phyloP scores from a whole-genome alignment of 805 yeast genomes.

The Lipomyces sp. region DNA sequence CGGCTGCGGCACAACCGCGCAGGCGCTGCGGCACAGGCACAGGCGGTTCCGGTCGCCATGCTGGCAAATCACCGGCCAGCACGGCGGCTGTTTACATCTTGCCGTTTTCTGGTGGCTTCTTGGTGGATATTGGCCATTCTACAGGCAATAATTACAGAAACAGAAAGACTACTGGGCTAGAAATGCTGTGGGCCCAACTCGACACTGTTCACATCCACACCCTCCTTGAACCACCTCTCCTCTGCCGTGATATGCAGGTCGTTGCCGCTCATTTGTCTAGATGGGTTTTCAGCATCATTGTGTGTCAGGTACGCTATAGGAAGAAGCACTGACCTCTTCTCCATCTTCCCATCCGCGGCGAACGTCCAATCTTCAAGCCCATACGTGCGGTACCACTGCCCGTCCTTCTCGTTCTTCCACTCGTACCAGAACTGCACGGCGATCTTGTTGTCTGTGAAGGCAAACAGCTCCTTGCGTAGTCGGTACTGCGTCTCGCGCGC shows the following conservation, averaged over 20 bases:
- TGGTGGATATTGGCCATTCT: no score
- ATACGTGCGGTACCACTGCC: slow-evolving; percentile 25
- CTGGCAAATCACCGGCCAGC: neutral
- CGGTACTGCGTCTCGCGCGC: slow-evolving; percentile 16
- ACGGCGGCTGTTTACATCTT: no score
- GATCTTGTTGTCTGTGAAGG: slow-evolving; percentile 19
- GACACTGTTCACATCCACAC: slow-evolving; percentile 18
- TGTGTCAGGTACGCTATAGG: no score
- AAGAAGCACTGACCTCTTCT: slow-evolving; percentile 14
- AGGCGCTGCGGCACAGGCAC: no score
- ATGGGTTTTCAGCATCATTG: neutral
- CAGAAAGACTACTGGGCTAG: no score
- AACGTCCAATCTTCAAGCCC: slow-evolving; percentile 29
- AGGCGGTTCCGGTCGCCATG: neutral
- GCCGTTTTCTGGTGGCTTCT: no score
- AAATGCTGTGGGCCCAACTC: slow-evolving; percentile 11
- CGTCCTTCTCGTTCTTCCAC: slow-evolving; percentile 10
- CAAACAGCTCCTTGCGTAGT: slow-evolving; percentile 26
- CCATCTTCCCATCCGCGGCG: slow-evolving; percentile 23
- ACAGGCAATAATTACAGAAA: no score
- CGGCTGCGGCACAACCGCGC: no score
- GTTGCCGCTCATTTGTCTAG: slow-evolving; percentile 26
- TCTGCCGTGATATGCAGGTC: slow-evolving; percentile 14
- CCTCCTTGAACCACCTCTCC: slow-evolving; percentile 23
- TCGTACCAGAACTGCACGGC: slow-evolving; percentile 30